A percentile compares a stretch with the other conserved stretches of the same genome.
phyloP scores from a whole-genome alignment of 805 yeast genomes.

The Myxozyma neotropica region DNA sequence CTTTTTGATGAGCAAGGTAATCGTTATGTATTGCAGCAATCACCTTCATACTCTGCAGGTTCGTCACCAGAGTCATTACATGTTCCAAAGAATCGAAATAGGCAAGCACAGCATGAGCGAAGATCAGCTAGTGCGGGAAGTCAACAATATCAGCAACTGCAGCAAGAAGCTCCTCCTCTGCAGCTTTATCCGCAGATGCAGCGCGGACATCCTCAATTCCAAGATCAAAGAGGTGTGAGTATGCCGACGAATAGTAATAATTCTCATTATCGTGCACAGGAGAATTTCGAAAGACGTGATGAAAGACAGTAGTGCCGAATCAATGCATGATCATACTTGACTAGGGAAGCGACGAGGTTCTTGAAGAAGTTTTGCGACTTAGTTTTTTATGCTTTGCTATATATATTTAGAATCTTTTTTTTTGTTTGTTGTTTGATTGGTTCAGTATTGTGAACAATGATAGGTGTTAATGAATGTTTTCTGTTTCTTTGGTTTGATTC shows the following conservation, averaged over 20 bases:
- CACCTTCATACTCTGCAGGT: background rate
- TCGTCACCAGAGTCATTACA: background rate
- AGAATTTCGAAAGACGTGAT: no score
- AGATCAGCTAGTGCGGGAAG: background rate
- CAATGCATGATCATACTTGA: background rate
- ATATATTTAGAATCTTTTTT: background rate
- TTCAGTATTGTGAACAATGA: no score
- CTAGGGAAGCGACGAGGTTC: background rate
- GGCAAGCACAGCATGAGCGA: background rate
- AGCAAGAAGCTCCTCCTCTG: no score
- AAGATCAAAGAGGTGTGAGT: conserved; percentile 2
- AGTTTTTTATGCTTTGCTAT: background rate
- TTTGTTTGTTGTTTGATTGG: conserved; percentile 3
- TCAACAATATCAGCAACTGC: background rate
- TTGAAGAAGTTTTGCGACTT: background rate
- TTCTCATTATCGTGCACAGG: no score
- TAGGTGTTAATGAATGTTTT: no score
- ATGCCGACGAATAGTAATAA: background rate
- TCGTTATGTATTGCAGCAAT: background rate
- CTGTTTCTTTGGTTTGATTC: background rate
- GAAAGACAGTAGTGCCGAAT: background rate
- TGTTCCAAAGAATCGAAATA: background rate
- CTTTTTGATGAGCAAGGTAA: conserved; percentile 18
- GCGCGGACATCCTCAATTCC: no score
- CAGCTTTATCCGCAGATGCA: background rate